Evolutionary conservation across 2,329 filamentous ascomycete genomes (phyloP).

Genomic region (Zymoseptoria ardabiliae): DNA sequence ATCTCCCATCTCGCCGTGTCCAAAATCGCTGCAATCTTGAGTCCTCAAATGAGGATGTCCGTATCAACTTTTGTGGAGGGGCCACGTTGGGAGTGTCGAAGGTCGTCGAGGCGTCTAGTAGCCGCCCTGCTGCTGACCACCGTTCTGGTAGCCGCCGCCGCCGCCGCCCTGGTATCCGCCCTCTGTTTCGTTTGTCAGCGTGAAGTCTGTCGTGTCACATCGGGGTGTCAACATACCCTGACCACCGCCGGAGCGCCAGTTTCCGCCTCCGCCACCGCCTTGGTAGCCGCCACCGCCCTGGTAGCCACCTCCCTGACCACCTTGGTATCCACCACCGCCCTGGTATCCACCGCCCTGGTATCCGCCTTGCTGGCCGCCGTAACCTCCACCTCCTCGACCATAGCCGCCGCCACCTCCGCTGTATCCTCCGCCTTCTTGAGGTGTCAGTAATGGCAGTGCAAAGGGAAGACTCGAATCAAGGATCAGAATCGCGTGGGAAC

Average conservation of each 20-base stretch:
- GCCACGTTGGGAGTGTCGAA: background rate
- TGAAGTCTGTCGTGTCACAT: conserved; percentile 1
- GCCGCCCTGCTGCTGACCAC: conserved; percentile 7
- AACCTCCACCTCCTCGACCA: conserved; percentile 20
- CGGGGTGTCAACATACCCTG: conserved; percentile 15
- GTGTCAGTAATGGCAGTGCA: background rate
- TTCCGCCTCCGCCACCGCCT: conserved; percentile 18
- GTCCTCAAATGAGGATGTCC: background rate
- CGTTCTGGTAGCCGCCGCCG: conserved; percentile 3
- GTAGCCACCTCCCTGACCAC: conserved; percentile 13
- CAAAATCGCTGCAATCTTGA: background rate
- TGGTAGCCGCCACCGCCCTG: conserved; percentile 9
- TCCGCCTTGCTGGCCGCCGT: conserved; percentile 24
- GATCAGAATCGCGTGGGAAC: conserved; percentile 8
- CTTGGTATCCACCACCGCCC: conserved; percentile 17
- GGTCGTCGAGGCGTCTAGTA: conserved; percentile 8
- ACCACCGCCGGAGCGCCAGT: conserved; percentile 13
- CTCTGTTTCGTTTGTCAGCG: conserved; percentile 10
- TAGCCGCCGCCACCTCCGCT: conserved; percentile 16
- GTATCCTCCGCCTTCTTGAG: conserved; percentile 24
- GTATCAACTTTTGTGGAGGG: conserved; percentile 1
- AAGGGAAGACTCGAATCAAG: background rate
- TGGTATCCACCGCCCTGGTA: conserved; percentile 16
- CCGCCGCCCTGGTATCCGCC: conserved; percentile 25
- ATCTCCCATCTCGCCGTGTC: background rate